Conservation (phyloP, 176 grass and related monocot genomes). For the Oryza meyeriana region DNA sequence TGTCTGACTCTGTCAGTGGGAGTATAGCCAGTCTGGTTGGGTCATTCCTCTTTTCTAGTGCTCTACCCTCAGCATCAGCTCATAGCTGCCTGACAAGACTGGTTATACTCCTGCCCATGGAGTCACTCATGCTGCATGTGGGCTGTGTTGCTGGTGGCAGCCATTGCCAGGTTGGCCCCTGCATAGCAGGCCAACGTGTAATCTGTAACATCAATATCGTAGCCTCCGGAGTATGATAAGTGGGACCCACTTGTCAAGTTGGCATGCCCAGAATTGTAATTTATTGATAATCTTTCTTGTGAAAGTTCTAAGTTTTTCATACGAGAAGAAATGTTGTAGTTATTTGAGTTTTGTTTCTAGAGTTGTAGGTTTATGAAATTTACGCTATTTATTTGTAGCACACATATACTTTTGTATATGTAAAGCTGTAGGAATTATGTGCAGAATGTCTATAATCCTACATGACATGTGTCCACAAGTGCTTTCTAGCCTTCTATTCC, state of each 20-base stretch:
- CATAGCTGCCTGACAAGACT: neutral
- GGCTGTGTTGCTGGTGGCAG: neutral
- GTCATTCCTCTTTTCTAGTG: too few species aligned
- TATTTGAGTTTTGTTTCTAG: neutral
- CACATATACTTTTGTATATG: neutral
- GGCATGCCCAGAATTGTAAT: neutral
- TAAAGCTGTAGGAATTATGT: neutral
- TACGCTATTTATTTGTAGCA: neutral
- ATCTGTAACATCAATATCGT: neutral
- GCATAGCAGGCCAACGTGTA: neutral
- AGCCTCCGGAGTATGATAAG: neutral
- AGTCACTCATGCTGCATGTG: neutral
- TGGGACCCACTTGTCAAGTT: neutral
- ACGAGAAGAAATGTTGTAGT: neutral
- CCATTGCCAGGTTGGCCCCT: neutral
- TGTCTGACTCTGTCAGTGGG: neutral
- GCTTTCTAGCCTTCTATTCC: neutral
- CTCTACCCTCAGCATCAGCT: too few species aligned
- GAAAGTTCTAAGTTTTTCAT: neutral
- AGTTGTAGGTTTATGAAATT: neutral
- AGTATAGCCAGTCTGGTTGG: too few species aligned
- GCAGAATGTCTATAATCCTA: neutral
- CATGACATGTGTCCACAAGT: neutral
- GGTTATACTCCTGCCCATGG: neutral
- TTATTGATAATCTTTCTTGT: neutral